Percentiles rank a stretch among this genome's conserved stretches.
Evolutionary conservation across 2,329 filamentous ascomycete genomes (phyloP).

Genomic region (Tolypocladium amazonense): DNA sequence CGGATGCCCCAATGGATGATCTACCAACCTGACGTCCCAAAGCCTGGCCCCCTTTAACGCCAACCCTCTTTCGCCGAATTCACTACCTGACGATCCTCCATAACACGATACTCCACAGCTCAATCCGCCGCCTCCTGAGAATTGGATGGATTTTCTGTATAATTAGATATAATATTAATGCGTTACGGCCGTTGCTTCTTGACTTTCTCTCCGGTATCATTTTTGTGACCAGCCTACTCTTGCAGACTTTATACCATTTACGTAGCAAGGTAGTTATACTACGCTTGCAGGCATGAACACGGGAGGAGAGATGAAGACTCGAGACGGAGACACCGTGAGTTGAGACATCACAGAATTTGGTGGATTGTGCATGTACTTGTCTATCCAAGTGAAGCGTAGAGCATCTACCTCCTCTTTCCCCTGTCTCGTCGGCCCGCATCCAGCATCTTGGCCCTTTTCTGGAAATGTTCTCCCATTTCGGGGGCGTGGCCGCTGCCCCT

Average conservation of each 20-base stretch:
- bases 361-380: neutral
- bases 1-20: neutral
- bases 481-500: constrained; percentile 48
- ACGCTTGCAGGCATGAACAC: neutral
- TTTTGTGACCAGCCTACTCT: neutral
- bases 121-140: neutral
- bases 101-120: neutral
- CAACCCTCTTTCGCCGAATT: neutral
- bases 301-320: too few relatives aligned
- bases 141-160: neutral
- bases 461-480: constrained; percentile 64
- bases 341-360: neutral
- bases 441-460: constrained; percentile 53
- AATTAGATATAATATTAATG: neutral
- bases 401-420: constrained; percentile 27
- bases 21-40: neutral
- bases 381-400: neutral
- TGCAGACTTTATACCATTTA: neutral
- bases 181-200: neutral
- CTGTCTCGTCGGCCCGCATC: constrained; percentile 34
- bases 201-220: neutral
- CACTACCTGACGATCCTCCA: neutral
- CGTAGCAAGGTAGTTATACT: too few relatives aligned
- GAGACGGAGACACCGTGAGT: too few relatives aligned
- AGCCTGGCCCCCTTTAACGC: neutral